Evolutionary conservation across 495 filamentous ascomycete genomes (phyloP), one percentile per base, ranked within the genome.

Genomic region (Penicillium antarcticum): DNA sequence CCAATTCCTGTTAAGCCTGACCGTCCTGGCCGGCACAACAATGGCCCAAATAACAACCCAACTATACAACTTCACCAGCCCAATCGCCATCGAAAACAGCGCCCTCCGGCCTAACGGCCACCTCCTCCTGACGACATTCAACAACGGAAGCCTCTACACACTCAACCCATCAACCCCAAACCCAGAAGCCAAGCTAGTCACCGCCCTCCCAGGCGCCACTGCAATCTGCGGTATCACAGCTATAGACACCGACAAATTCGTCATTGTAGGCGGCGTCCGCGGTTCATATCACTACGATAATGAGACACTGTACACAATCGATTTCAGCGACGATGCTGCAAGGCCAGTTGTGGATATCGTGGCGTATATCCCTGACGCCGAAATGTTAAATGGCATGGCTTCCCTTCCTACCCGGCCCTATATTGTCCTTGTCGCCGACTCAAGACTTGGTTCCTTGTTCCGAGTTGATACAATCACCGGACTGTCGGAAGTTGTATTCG

Each of bases 101-200:
- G 67, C 65, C 32, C 62, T 77, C 36, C 74, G 74, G 11, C 56
- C 71, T 2, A 76, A 80, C 55, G 71, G 75, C 43, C 51, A 73
- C 18, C 58, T 80, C 1, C 64, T 80, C 21, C 45, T 75, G 24
- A 78, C 73, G 11, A 57, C 66, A 9, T 62, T 68, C 19, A 47
- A 54, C 26, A 29, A 56, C 50, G 69, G 61, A 4, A 64, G 51
- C 9, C 51, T 68, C 47, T 71, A 52, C 41, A 66, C 59, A 5
- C 36, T 68, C 12, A 38, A 58, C 37, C 68, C 68, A 6, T 48
- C 44, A 21, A 11, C 51, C n/a, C 7, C 60, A 1, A 43, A 17
- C 34, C 68, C 59, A 1, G 31, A 69, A 13, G 51, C 68, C 9
- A 31, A 66, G n/a, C 56, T 75, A 29, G 39, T 76, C 17, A 64